Conservation (phyloP, 345 rosid genomes). For the Hibiscus trionum region DNA sequence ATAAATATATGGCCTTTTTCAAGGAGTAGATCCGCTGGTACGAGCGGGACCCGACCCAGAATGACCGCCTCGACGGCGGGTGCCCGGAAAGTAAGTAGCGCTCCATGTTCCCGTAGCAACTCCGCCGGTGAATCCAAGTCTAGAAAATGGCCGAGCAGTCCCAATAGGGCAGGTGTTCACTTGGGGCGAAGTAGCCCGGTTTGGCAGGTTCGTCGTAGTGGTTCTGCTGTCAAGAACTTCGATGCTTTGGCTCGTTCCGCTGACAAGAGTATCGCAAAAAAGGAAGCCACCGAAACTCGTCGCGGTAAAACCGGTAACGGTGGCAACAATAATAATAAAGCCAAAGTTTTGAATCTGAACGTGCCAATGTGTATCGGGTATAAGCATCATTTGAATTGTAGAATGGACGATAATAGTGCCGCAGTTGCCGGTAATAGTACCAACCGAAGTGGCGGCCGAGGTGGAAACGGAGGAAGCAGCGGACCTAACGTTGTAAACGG, state of each 20-base stretch:
- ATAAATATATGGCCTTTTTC: constrained; percentile 85
- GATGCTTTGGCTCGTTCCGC: constrained; percentile 16
- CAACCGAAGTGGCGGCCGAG: background rate
- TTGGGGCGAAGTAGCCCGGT: constrained; percentile 74
- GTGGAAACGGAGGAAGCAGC: background rate
- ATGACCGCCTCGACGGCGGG: constrained; percentile 24
- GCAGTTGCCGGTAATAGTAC: background rate
- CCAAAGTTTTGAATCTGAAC: constrained; percentile 41
- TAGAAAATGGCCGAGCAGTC: constrained; percentile 62
- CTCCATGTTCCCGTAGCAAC: constrained; percentile 79
- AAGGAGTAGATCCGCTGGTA: constrained; percentile 76
- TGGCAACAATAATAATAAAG: constrained; percentile 4
- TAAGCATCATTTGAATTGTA: constrained; percentile 58
- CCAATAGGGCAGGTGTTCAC: constrained; percentile 58
- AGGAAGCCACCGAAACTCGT: constrained; percentile 16
- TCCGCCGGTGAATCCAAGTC: constrained; percentile 47
- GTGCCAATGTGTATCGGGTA: constrained; percentile 60
- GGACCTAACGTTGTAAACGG: background rate
- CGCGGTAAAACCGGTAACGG: constrained; percentile 21
- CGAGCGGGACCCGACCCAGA: constrained; percentile 41
- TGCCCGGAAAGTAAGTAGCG: constrained; percentile 58
- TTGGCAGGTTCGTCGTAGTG: constrained; percentile 54
- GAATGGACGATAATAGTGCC: constrained; percentile 33
- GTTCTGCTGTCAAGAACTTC: constrained; percentile 13
- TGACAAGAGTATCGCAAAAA: constrained; percentile 18